Conservation (phyloP, 768 basidiomycete species). For the Gautieria morchelliformis region DNA sequence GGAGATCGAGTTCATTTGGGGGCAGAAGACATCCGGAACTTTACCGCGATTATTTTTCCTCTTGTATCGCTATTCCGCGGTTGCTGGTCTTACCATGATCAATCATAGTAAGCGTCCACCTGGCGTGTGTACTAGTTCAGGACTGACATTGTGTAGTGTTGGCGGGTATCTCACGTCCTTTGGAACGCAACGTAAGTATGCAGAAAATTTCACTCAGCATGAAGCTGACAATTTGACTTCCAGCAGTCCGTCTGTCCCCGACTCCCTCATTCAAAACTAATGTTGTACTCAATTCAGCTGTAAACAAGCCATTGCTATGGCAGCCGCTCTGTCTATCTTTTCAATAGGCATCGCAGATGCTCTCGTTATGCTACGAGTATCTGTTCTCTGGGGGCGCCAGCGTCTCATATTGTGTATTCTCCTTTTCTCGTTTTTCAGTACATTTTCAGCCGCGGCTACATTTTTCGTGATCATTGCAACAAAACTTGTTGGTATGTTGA, state of each 20-base stretch:
- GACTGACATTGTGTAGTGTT: background rate
- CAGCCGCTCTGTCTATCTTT: background rate
- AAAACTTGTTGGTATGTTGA: background rate
- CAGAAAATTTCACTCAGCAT: background rate
- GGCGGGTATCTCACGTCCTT: too few species aligned
- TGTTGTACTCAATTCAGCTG: background rate
- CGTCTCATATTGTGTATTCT: background rate
- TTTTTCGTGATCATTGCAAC: background rate
- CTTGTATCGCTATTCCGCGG: slow-evolving; percentile 1
- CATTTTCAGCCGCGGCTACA: background rate
- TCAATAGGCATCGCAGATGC: slow-evolving; percentile 6
- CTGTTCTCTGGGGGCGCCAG: slow-evolving; percentile 8
- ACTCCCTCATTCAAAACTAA: background rate
- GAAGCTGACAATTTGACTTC: background rate
- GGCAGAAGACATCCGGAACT: background rate
- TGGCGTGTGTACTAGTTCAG: background rate
- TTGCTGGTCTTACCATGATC: background rate
- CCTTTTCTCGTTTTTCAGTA: background rate
- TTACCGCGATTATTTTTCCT: background rate
- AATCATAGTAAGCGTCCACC: background rate
- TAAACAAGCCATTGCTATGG: background rate
- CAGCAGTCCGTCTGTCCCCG: background rate
- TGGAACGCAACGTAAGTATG: background rate
- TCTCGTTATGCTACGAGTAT: slow-evolving; percentile 7
- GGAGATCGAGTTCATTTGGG: slow-evolving; percentile 7